Conservation (phyloP, 257 asterid genomes). For the Ilex asprella region DNA sequence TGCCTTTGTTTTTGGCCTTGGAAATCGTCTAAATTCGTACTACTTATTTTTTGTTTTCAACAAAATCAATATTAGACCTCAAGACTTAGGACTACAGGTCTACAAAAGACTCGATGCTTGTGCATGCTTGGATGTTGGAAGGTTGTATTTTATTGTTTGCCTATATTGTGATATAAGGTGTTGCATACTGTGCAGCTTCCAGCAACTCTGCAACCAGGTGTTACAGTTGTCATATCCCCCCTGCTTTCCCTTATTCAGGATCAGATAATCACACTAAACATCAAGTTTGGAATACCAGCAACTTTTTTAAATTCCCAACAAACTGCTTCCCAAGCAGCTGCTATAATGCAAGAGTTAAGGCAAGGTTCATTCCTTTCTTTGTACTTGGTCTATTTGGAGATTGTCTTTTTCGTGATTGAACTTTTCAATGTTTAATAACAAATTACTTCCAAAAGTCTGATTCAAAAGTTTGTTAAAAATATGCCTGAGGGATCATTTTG, state of each 20-base stretch:
- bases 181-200: conserved; percentile 68
- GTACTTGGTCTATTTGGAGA: conserved; percentile 1
- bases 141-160: conserved; percentile 8
- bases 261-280: conserved; percentile 86
- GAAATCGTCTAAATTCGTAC: no score
- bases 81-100: conserved; percentile 1
- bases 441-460: background rate
- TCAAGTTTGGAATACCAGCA: conserved; percentile 86
- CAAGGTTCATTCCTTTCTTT: conserved; percentile 23
- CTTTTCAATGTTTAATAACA: background rate
- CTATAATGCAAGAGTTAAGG: conserved; percentile 83
- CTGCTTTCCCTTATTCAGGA: conserved; percentile 98
- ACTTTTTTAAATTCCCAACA: conserved; percentile 97
- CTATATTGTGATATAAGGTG: conserved; percentile 10
- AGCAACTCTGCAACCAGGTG: conserved; percentile 76
- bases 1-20: no score
- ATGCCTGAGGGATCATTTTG: background rate
- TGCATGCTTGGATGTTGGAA: background rate
- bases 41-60: no score
- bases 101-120: background rate
- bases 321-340: conserved; percentile 70
- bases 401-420: background rate
- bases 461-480: background rate
- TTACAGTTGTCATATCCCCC: conserved; percentile 89
- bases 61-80: background rate